phyloP scores from a whole-genome alignment of 345 rosid genomes.

The Cardamine resedifolia region DNA sequence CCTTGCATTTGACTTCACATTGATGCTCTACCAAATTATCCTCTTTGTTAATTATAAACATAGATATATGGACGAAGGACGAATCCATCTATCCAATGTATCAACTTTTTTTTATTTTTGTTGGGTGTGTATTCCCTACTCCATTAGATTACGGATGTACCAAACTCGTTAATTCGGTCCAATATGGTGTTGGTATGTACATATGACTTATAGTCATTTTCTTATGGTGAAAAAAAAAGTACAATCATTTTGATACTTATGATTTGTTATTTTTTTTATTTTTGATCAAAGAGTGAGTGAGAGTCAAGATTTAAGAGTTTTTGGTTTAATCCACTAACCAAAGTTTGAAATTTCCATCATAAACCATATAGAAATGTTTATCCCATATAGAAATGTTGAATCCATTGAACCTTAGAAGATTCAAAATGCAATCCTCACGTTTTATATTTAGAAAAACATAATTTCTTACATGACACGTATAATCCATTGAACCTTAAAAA shows the following conservation, averaged over 20 bases:
- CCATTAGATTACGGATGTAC: background rate
- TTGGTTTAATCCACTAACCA: background rate
- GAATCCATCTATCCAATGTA: background rate
- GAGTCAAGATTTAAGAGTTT: background rate
- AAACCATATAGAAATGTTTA: background rate
- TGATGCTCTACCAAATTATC: background rate
- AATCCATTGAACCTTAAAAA: background rate
- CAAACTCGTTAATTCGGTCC: background rate
- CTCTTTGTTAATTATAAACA: background rate
- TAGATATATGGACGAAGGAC: background rate
- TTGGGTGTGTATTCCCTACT: background rate
- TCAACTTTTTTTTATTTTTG: background rate
- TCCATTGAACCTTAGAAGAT: constrained; percentile 18
- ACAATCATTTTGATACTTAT: no score
- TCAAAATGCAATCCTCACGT: no score
- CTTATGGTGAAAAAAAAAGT: no score
- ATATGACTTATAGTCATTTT: no score
- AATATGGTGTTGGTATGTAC: background rate
- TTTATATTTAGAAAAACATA: no score
- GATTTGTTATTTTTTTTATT: no score
- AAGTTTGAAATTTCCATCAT: background rate
- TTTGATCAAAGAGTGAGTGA: background rate
- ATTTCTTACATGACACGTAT: no score
- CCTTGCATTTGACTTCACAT: background rate
- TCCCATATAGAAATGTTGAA: constrained; percentile 5